Base-by-base conservation (phyloP, 1,139 yeast species). In the Kodamaea arcana region DNA sequence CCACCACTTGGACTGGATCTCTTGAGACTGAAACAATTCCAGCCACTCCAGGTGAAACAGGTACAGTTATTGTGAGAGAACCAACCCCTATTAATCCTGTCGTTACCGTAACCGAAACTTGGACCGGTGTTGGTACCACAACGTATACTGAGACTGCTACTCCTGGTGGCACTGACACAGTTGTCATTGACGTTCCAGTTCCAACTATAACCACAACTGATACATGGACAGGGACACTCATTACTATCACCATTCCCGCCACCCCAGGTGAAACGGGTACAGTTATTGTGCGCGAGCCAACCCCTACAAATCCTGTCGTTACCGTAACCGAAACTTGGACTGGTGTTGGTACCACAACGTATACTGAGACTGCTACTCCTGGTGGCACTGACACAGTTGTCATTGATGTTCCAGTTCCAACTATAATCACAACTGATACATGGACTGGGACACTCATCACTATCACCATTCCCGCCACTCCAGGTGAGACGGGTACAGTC, bases 241-340 rank as follows among this genome's bases (percentile, higher is more conserved):
- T 13, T 9, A 30, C 27, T 22, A 13, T 31, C 16, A 22, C 34
- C 20, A 12, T 32, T 31, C 35, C 21, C 15, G 20, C 12, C 16
- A 20, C 4, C 11, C n/a, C 13, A 25, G 18, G 24, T 15, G 35
- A 34, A 3, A 26, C 33, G 4, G 32, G 34, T 10, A 38, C 48
- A 3, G 39, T 42, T 3, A 35, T 41, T 11, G 39, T 46, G 4
- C 41, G 43, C n/a, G 42, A 37, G 11, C 52, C 51, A 0, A 35
- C 9, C 22, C 22, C 22, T 7, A 18, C 22, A 18, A n/a, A n/a
- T 31, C n/a, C n/a, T n/a, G n/a, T n/a, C n/a, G 43, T 18, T 41
- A 23, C 21, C 30, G 9, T 9, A 6, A 18, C 22, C 9, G 9
- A 9, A 18, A 18, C 22, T 7, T 18, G 22, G 22, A 18, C 22